phyloP scores from a whole-genome alignment of 208 protist species.

The Acanthamoeba royreba region DNA sequence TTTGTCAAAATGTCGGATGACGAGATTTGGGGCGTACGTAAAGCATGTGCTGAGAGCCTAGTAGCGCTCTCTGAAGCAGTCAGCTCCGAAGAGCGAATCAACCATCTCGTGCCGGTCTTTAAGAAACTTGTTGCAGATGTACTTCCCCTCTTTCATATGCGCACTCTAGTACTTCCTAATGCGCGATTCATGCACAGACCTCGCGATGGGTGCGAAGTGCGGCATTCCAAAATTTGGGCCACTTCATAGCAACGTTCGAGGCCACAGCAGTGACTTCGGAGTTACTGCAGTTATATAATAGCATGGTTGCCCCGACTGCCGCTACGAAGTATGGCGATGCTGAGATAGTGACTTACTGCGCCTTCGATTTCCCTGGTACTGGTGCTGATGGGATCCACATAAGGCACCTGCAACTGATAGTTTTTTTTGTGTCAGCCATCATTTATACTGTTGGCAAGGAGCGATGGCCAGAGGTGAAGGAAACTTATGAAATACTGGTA shows the following conservation, averaged over 20 bases:
- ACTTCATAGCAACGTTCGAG: constrained; percentile 88
- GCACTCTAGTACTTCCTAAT: neutral
- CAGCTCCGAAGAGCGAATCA: constrained; percentile 62
- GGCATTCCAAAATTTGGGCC: constrained; percentile 88
- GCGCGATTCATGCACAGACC: constrained; percentile 24
- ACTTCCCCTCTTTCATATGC: neutral
- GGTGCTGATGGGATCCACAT: neutral
- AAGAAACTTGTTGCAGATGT: constrained; percentile 59
- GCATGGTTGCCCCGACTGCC: constrained; percentile 89
- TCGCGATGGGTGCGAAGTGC: constrained; percentile 91
- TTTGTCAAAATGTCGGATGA: constrained; percentile 89
- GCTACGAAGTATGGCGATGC: constrained; percentile 80
- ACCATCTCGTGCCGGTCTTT: constrained; percentile 46
- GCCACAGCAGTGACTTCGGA: constrained; percentile 82
- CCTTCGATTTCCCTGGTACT: constrained; percentile 87
- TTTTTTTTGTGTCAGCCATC: constrained; percentile 74
- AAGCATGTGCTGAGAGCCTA: constrained; percentile 89
- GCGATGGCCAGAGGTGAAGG: constrained; percentile 87
- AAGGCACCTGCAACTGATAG: neutral
- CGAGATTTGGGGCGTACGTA: constrained; percentile 94
- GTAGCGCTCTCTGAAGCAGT: constrained; percentile 81
- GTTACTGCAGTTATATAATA: constrained; percentile 87
- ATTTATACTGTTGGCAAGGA: constrained; percentile 84
- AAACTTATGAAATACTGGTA: constrained; percentile 90
- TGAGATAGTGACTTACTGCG: constrained; percentile 89